A percentile compares a stretch with the other conserved stretches of the same genome.
These are phyloP conservation scores for Blepharisma japonicum DNA, from an alignment of 73 alveolate species.

Conservation along the genomic window DNA sequence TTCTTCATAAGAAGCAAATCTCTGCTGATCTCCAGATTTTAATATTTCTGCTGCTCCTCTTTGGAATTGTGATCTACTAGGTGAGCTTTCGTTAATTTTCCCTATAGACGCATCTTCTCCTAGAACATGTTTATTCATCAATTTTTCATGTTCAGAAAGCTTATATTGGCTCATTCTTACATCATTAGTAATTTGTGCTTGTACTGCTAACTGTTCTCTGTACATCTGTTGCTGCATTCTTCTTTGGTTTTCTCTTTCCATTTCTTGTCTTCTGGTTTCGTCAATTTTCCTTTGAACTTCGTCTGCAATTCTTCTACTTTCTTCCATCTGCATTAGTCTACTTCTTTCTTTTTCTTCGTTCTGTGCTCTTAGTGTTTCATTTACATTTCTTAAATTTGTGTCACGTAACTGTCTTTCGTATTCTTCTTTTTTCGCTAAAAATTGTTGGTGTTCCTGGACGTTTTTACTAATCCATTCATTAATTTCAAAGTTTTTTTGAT, in stretches of 20 bases:
- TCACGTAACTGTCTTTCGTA: neutral
- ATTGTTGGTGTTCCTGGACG: slow-evolving; percentile 7
- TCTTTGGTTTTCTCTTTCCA: slow-evolving; percentile 14
- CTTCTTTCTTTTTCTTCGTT: slow-evolving; percentile 22
- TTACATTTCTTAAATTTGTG: neutral
- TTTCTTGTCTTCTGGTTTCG: slow-evolving; percentile 15
- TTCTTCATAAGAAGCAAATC: neutral
- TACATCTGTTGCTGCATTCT: slow-evolving; percentile 1
- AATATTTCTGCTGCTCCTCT: slow-evolving; percentile 23
- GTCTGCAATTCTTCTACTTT: slow-evolving; percentile 12
- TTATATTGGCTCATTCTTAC: slow-evolving; percentile 8
- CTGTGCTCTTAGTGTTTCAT: neutral
- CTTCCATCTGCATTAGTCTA: neutral
- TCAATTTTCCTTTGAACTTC: slow-evolving; percentile 4
- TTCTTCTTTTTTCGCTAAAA: slow-evolving; percentile 22
- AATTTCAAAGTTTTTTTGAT: neutral
- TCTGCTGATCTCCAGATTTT: neutral
- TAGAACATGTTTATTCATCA: neutral
- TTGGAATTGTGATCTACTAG: neutral
- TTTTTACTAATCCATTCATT: neutral
- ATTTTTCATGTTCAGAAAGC: slow-evolving; percentile 22
- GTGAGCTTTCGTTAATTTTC: too few relatives aligned
- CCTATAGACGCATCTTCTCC: neutral
- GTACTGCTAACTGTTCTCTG: neutral
- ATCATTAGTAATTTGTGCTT: neutral